Conservation (phyloP, 768 basidiomycete species). For the Panaeolus papilionaceus region DNA sequence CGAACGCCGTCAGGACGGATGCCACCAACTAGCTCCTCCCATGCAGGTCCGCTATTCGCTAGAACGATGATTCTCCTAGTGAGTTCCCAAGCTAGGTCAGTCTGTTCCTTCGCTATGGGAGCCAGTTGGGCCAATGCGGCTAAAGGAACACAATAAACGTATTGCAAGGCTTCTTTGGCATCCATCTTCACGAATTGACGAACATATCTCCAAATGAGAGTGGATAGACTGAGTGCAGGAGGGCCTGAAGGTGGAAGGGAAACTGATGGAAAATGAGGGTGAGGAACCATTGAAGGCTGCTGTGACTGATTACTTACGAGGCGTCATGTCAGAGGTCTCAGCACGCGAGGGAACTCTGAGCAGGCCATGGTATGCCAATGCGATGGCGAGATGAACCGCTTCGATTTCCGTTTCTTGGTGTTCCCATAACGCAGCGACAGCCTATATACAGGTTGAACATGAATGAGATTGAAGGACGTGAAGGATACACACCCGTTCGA, state of each 20-base stretch:
- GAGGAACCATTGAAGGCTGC: background rate
- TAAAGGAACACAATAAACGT: slow-evolving; percentile 87
- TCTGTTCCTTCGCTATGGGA: slow-evolving; percentile 82
- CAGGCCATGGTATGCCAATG: slow-evolving; percentile 91
- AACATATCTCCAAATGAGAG: slow-evolving; percentile 91
- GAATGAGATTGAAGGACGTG: background rate
- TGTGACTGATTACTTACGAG: slow-evolving; percentile 54
- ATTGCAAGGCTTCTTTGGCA: slow-evolving; percentile 92
- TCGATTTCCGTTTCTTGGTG: slow-evolving; percentile 89
- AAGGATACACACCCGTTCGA: slow-evolving; percentile 74
- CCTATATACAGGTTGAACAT: slow-evolving; percentile 48
- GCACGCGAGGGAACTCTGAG: slow-evolving; percentile 82
- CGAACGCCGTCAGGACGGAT: slow-evolving; percentile 89
- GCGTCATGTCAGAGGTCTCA: slow-evolving; percentile 86
- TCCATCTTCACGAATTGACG: slow-evolving; percentile 93
- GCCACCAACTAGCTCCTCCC: slow-evolving; percentile 96
- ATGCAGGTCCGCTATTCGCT: slow-evolving; percentile 78
- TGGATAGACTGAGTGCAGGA: slow-evolving; percentile 81
- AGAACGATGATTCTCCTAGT: slow-evolving; percentile 79
- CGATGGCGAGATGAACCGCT: slow-evolving; percentile 93
- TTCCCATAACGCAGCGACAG: slow-evolving; percentile 89
- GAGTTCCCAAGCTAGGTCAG: slow-evolving; percentile 82
- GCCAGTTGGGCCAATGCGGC: slow-evolving; percentile 66
- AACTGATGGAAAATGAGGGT: slow-evolving; percentile 46
- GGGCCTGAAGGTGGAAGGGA: slow-evolving; percentile 70